A percentile compares a stretch with the other conserved stretches of the same genome.
These are phyloP conservation scores for Dioscorea cayenensis DNA, from an alignment of 116 monocot species.

Conservation along the genomic window DNA sequence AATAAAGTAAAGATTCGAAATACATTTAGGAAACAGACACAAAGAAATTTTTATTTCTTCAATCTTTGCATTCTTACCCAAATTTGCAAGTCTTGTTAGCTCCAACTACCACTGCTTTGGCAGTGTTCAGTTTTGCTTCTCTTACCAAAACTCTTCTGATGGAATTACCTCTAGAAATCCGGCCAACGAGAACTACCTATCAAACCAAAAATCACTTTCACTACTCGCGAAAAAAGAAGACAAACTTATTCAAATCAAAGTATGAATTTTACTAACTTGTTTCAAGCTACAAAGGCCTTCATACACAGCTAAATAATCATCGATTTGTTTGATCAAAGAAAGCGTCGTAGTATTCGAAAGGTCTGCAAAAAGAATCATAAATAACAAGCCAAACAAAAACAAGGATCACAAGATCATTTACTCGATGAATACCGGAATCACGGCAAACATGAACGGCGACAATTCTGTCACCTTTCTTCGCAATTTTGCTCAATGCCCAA, in stretches of 20 bases:
- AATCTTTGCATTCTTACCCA: constrained; percentile 37
- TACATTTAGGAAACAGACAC: not conserved
- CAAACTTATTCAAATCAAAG: not conserved
- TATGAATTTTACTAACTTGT: constrained; percentile 20
- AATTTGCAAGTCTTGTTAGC: constrained; percentile 36
- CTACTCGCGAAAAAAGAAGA: not conserved
- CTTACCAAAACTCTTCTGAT: constrained; percentile 59
- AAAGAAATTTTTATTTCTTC: not conserved
- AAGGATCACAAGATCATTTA: too few species aligned
- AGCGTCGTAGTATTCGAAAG: constrained; percentile 18
- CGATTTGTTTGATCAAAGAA: constrained; percentile 35
- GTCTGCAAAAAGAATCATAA: constrained; percentile 14
- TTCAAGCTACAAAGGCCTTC: constrained; percentile 44
- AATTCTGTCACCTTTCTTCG: constrained; percentile 42
- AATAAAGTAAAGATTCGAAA: not conserved
- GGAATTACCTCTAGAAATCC: constrained; percentile 52
- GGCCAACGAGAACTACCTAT: constrained; percentile 62
- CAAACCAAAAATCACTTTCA: not conserved
- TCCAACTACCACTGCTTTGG: constrained; percentile 63
- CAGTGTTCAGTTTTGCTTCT: constrained; percentile 51
- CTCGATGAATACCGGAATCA: constrained; percentile 29
- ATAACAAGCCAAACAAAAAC: not conserved
- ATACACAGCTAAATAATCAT: constrained; percentile 40
- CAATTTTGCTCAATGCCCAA: constrained; percentile 45
- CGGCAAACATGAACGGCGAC: constrained; percentile 60